phyloP scores from a whole-genome alignment of 2,329 filamentous ascomycete species.

The Exophiala dermatitidis region DNA sequence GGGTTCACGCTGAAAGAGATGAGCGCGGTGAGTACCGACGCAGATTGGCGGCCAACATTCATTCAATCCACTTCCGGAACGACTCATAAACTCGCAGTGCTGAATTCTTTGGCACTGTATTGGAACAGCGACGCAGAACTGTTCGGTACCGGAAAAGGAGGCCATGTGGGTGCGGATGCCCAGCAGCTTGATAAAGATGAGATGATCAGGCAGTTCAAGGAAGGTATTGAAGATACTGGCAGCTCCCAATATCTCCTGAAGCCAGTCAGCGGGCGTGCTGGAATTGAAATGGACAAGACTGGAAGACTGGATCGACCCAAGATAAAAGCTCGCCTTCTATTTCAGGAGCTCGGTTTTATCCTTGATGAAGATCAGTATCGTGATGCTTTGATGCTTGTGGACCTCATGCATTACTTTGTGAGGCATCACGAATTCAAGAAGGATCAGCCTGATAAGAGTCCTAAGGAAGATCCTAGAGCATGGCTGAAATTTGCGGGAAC shows the following conservation, averaged over 20 bases:
- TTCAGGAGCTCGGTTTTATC: conserved; percentile 97
- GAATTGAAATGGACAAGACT: conserved; percentile 90
- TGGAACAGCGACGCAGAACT: conserved; percentile 94
- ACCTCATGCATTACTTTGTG: conserved; percentile 97
- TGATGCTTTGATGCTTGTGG: conserved; percentile 94
- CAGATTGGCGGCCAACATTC: conserved; percentile 90
- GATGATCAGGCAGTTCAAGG: conserved; percentile 67
- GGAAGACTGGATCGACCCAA: conserved; percentile 71
- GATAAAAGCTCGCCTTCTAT: conserved; percentile 82
- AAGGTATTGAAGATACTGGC: conserved; percentile 69
- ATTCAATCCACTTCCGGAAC: conserved; percentile 77
- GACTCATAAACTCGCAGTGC: conserved; percentile 87
- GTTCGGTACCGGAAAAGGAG: conserved; percentile 72
- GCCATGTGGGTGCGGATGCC: conserved; percentile 49
- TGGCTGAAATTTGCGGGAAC: conserved; percentile 91
- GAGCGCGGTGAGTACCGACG: conserved; percentile 92
- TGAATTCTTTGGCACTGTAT: conserved; percentile 86
- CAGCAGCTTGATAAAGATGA: conserved; percentile 64
- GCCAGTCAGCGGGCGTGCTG: conserved; percentile 89
- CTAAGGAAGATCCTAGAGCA: conserved; percentile 82
- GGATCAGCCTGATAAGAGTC: conserved; percentile 72
- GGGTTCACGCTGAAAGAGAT: conserved; percentile 92
- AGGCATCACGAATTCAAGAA: conserved; percentile 96
- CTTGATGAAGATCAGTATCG: conserved; percentile 96
- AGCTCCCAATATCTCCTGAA: conserved; percentile 92